These are phyloP conservation scores for Cutaneotrichosporon sp. DNA, from an alignment of 1,284 basidiomycete genomes.

Conservation along the genomic window DNA sequence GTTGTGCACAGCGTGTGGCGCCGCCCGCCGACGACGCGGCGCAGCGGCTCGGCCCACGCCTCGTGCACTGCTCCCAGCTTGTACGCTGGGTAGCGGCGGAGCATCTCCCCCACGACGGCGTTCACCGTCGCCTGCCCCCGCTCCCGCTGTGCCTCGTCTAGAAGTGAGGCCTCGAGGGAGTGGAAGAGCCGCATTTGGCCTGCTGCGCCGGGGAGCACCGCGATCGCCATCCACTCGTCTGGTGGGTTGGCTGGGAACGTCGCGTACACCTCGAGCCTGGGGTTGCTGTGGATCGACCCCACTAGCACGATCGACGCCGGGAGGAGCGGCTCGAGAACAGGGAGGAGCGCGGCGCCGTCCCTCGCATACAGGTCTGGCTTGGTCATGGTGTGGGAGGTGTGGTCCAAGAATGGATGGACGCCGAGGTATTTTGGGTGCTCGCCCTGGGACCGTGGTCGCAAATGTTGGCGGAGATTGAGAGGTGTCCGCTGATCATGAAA, in stretches of 20 bases:
- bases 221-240: conserved; percentile 23
- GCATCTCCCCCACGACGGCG: conserved; percentile 8
- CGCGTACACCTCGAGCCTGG: conserved; percentile 7
- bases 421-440: too few species aligned
- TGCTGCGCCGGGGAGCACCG: conserved; percentile 21
- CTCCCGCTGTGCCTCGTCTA: not conserved
- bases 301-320: conserved; percentile 22
- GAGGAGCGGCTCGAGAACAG: conserved; percentile 22
- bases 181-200: conserved; percentile 30
- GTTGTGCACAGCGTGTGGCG: not conserved
- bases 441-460: too few species aligned
- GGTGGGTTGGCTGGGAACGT: conserved; percentile 10
- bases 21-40: not conserved
- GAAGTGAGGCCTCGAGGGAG: conserved; percentile 15
- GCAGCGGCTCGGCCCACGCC: conserved; percentile 16
- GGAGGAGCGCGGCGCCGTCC: conserved; percentile 19
- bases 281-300: conserved; percentile 19
- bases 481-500: too few species aligned
- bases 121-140: conserved; percentile 9
- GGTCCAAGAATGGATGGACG: too few species aligned
- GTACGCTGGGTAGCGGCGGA: not conserved
- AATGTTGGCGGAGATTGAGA: too few species aligned
- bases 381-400: too few species aligned
- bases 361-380: conserved; percentile 20
- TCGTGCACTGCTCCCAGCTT: conserved; percentile 19